phyloP scores from a whole-genome alignment of 768 basidiomycete species.

The Lactarius quietus region DNA sequence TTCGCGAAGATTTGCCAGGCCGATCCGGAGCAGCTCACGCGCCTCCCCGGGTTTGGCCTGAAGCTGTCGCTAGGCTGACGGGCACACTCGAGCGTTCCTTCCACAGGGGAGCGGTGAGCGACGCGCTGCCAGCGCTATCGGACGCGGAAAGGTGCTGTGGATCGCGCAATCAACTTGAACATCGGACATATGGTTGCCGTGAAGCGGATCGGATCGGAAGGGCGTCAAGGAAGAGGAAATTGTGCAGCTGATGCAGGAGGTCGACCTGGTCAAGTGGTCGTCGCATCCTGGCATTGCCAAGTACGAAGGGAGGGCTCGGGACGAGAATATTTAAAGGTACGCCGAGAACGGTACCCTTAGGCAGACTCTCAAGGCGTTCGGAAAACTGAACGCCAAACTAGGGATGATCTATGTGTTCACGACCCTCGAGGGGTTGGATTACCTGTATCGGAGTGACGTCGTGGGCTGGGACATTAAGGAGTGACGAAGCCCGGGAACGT shows the following conservation, averaged over 20 bases:
- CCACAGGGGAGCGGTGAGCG: constrained; percentile 36
- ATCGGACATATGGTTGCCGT: constrained; percentile 99
- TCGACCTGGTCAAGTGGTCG: too few species aligned
- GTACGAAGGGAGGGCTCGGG: constrained; percentile 97
- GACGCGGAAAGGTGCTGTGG: constrained; percentile 95
- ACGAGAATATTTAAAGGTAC: constrained; percentile 79
- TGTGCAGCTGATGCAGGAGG: constrained; percentile 88
- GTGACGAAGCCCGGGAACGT: constrained; percentile 97
- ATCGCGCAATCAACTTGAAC: constrained; percentile 88
- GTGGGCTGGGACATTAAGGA: constrained; percentile 97
- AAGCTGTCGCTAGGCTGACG: constrained; percentile 41
- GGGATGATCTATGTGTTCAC: constrained; percentile 90
- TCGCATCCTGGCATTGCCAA: constrained; percentile 95
- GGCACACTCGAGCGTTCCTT: constrained; percentile 53
- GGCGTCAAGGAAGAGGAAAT: constrained; percentile 93
- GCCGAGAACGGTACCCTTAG: constrained; percentile 95
- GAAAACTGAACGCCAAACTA: constrained; percentile 87
- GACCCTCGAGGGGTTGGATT: constrained; percentile 92
- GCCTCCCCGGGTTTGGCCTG: constrained; percentile 89
- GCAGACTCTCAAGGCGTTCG: constrained; percentile 90
- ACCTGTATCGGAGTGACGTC: constrained; percentile 84
- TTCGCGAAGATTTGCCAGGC: constrained; percentile 88
- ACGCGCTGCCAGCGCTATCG: constrained; percentile 49
- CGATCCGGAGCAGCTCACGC: constrained; percentile 64
- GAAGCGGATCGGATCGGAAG: constrained; percentile 86